A percentile compares a stretch with the other conserved stretches of the same genome.
Conservation (phyloP, 495 filamentous ascomycete species). For the Apodospora peruviana region DNA sequence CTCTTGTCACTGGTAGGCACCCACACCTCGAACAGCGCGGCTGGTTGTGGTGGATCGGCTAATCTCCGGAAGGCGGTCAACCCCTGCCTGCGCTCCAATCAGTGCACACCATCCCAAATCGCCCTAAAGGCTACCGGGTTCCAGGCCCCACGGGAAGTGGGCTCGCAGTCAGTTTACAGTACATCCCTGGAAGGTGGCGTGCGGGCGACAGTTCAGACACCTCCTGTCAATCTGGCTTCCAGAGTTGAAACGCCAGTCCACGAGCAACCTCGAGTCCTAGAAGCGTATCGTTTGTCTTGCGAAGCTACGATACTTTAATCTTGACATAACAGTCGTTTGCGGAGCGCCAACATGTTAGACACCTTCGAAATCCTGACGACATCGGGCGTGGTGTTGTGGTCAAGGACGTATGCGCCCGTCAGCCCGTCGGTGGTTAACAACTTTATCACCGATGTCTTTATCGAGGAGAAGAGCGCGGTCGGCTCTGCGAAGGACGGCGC, state of each 20-base stretch:
- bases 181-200: no score
- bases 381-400: conserved; percentile 96
- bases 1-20: neutral
- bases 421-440: conserved; percentile 81
- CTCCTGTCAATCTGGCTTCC: no score
- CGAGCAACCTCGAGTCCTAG: no score
- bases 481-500: conserved; percentile 51
- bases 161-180: neutral
- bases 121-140: neutral
- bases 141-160: neutral
- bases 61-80: conserved; percentile 12
- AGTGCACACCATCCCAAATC: conserved; percentile 1
- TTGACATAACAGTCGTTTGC: no score
- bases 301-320: no score
- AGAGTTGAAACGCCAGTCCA: no score
- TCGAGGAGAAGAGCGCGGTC: conserved; percentile 75
- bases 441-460: conserved; percentile 93
- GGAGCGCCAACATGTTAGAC: conserved; percentile 89
- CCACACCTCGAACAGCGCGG: neutral
- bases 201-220: no score
- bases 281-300: no score
- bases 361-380: conserved; percentile 93
- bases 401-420: conserved; percentile 74
- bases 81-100: conserved; percentile 6
- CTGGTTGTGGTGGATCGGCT: conserved; percentile 8